Percentiles rank a stretch among this genome's conserved stretches.
Evolutionary conservation across 768 basidiomycete species (phyloP).

Genomic region (Kwoniella shandongensis): DNA sequence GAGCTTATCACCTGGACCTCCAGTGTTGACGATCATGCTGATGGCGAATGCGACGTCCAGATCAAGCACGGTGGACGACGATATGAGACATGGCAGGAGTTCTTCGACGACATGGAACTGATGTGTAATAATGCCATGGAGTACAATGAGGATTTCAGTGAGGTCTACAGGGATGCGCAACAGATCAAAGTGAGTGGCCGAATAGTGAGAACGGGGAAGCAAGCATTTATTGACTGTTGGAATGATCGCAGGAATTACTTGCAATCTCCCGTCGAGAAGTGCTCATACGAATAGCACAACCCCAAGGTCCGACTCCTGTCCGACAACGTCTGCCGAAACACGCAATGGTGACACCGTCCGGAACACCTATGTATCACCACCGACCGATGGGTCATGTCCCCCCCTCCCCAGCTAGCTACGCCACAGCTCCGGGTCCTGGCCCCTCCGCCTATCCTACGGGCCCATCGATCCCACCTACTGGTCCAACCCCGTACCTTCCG

Average conservation of each 20-base stretch:
- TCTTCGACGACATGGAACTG: constrained; percentile 81
- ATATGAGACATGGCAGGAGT: constrained; percentile 67
- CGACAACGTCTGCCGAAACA: not conserved
- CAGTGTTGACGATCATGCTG: constrained; percentile 72
- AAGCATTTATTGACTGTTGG: not conserved
- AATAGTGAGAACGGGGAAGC: not conserved
- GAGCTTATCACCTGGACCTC: constrained; percentile 63
- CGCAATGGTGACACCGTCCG: not conserved
- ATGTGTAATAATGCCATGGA: constrained; percentile 84
- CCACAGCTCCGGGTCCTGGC: constrained; percentile 13
- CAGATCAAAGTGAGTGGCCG: constrained; percentile 40
- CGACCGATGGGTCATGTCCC: not conserved
- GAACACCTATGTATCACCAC: not conserved
- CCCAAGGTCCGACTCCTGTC: constrained; percentile 1
- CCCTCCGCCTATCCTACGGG: constrained; percentile 9
- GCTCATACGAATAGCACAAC: constrained; percentile 19
- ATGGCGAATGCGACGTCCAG: constrained; percentile 55
- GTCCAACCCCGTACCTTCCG: constrained; percentile 25
- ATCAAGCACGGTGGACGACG: constrained; percentile 77
- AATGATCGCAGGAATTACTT: not conserved
- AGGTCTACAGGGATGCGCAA: constrained; percentile 48
- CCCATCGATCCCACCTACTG: constrained; percentile 12
- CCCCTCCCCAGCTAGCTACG: constrained; percentile 1
- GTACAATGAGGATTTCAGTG: constrained; percentile 77
- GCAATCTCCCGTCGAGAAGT: constrained; percentile 11